Percentiles rank a stretch among this genome's conserved stretches.
Conservation (phyloP, 169 alveolate genomes). For the Cryptosporidium felis region DNA sequence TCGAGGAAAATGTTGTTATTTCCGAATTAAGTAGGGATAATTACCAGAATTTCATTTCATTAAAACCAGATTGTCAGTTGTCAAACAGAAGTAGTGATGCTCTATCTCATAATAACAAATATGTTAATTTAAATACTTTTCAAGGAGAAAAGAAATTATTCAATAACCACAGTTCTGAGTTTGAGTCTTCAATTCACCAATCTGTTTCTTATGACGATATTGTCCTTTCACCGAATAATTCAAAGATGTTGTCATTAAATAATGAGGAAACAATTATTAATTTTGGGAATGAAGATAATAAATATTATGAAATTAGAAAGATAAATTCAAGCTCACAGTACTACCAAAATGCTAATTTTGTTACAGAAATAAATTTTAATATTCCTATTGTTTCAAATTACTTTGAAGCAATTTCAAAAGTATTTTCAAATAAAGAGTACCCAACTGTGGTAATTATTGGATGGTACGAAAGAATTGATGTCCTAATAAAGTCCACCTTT, state of each 20-base stretch:
- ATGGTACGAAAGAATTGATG: constrained; percentile 22
- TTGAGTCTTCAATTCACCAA: not conserved
- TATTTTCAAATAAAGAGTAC: constrained; percentile 11
- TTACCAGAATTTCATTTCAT: no score
- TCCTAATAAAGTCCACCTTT: constrained; percentile 4
- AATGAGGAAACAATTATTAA: not conserved
- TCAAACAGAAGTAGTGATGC: no score
- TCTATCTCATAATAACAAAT: no score
- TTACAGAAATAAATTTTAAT: not conserved
- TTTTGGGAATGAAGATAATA: not conserved
- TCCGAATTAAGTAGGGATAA: no score
- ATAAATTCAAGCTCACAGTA: not conserved
- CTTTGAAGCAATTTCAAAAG: constrained; percentile 8
- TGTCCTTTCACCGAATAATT: not conserved
- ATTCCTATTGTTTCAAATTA: constrained; percentile 20
- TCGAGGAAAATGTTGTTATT: not conserved
- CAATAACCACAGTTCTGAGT: not conserved
- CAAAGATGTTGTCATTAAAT: no score
- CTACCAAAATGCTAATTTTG: not conserved
- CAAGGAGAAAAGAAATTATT: not conserved
- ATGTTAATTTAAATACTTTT: no score
- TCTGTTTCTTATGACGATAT: not conserved
- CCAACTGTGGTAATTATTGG: constrained; percentile 28
- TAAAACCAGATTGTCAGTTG: no score
- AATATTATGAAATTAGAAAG: not conserved